These are phyloP conservation scores for Wickerhamomyces sp. DNA, from an alignment of 1,139 yeast species.

Conservation along the genomic window DNA sequence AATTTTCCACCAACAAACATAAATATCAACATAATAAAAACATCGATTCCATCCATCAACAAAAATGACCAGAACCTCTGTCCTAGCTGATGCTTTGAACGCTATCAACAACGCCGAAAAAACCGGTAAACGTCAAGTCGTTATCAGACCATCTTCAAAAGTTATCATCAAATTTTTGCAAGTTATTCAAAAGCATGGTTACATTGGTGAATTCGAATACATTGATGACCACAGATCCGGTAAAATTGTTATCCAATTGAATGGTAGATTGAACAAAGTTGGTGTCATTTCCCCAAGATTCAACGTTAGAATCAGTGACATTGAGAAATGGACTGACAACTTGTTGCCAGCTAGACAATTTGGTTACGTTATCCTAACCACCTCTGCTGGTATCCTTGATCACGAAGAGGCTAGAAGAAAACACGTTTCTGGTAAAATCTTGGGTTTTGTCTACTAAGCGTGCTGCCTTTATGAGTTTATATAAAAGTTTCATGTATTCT, in stretches of 20 bases:
- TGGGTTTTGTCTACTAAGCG: constrained; percentile 87
- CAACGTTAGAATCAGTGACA: constrained; percentile 88
- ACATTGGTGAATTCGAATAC: constrained; percentile 98
- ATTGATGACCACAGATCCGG: constrained; percentile 99
- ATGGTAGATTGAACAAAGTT: constrained; percentile 97
- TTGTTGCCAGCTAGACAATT: constrained; percentile 98
- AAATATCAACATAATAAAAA: constrained; percentile 71
- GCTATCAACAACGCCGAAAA: constrained; percentile 99
- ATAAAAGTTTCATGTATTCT: constrained; percentile 11
- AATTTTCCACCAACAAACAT: constrained; percentile 8
- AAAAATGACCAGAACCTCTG: constrained; percentile 98
- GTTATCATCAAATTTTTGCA: constrained; percentile 94
- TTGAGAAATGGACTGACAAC: constrained; percentile 98
- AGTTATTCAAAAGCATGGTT: constrained; percentile 97
- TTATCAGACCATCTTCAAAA: constrained; percentile 98
- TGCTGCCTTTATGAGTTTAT: constrained; percentile 4
- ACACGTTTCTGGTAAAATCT: constrained; percentile 97
- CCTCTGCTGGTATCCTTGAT: constrained; percentile 99
- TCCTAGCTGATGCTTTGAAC: constrained; percentile 97
- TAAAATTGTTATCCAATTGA: constrained; percentile 91
- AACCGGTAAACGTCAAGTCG: constrained; percentile 98
- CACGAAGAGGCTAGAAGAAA: constrained; percentile 99
- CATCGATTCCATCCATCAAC: constrained; percentile 96
- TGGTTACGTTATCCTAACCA: constrained; percentile 94
- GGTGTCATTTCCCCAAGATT: constrained; percentile 99